Base-by-base conservation (phyloP, 371 early-diverging fungal genomes). In the Haplosporangium sp. region DNA sequence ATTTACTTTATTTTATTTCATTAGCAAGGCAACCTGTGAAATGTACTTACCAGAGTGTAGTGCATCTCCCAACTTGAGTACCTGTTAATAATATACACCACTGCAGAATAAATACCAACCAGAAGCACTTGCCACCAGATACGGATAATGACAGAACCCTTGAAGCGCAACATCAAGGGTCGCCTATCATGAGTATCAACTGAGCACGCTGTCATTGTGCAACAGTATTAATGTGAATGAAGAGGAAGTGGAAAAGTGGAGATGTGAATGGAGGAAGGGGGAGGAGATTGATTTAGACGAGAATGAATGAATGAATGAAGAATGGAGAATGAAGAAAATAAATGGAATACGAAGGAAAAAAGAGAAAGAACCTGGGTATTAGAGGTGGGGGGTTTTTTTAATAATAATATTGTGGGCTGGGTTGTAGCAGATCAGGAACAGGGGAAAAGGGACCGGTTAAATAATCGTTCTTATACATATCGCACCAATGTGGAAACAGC, bases 71-170 rank as follows among this genome's bases (percentile, higher is more conserved):
- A 74, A 61, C 40, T 37, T 10, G 69, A 35, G 61, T 65, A 74
- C n/a, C 56, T 52, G 61, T 57, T 52, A 50, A 74, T 74, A 15
- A 63, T 9, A 53, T 45, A 74, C 42, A 69, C 74, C 10, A 37
- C 34, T n/a, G 65, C 9, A 8, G 74, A 42, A 40, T 67, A 74
- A 7, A 65, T 17, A 27, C 74, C 74, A 20, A 74, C 42, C 17
- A 74, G 56, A 9, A 74, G 65, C 55, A 74, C 40, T 55, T 74
- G 74, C 69, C 65, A 61, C 74, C 74, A 74, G 65, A 74, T 74
- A 13, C 47, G 52, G 13, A 59, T 60, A 56, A 74, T 68, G 20
- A 74, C 74, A 40, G 74, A 69, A 59, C 74, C 74, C n/a, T 74
- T 74, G 65, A 74, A 65, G 34, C 74, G 69, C 56, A 74, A 35